phyloP scores from a whole-genome alignment of 345 rosid species.

The Moricandia moricandioides region DNA sequence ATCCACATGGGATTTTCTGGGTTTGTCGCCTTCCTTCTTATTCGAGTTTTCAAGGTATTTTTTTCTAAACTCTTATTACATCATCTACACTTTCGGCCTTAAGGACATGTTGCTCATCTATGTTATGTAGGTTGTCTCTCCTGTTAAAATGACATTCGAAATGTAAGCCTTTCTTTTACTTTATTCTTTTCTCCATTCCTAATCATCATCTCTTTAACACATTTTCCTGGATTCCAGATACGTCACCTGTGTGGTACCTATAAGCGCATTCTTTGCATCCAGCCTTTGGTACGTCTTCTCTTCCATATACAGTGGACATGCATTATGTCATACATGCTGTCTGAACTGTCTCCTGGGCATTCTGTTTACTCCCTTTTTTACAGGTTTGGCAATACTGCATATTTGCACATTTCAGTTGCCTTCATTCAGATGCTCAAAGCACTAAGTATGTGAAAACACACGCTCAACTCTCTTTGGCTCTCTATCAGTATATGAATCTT shows the following conservation, averaged over 20 bases:
- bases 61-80: background rate
- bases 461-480: conserved; percentile 1
- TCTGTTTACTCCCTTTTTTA: conserved; percentile 18
- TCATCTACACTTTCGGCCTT: background rate
- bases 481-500: background rate
- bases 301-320: background rate
- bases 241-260: conserved; percentile 84
- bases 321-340: background rate
- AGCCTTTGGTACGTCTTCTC: conserved; percentile 84
- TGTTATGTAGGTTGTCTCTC: conserved; percentile 75
- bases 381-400: conserved; percentile 98
- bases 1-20: conserved; percentile 94
- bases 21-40: conserved; percentile 66
- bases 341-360: conserved; percentile 1
- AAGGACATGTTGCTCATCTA: background rate
- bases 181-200: background rate
- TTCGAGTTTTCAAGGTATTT: conserved; percentile 90
- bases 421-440: conserved; percentile 99
- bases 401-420: conserved; percentile 86
- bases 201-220: conserved; percentile 3
- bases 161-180: conserved; percentile 51
- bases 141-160: conserved; percentile 93
- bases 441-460: conserved; percentile 59
- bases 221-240: conserved; percentile 51
- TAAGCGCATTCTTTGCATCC: conserved; percentile 95